phyloP scores from a whole-genome alignment of 2,329 filamentous ascomycete genomes.

The Diplodia intermedia region DNA sequence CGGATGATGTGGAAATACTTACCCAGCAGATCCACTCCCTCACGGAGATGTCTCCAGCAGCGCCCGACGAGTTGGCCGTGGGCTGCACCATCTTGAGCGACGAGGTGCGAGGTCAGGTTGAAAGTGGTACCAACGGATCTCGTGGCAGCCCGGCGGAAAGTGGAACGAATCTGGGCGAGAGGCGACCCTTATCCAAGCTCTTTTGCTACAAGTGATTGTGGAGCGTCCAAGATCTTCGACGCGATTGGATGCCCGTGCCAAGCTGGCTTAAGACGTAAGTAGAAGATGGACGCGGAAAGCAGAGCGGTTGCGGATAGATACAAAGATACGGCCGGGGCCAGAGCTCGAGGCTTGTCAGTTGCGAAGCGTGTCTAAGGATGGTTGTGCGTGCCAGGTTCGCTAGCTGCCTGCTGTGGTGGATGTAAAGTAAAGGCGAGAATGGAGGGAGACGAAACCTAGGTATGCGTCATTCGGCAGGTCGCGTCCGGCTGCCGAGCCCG shows the following conservation, averaged over 20 bases:
- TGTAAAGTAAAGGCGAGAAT: too few species aligned
- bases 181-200: neutral
- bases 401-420: neutral
- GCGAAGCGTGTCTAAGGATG: neutral
- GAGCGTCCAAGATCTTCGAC: neutral
- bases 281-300: neutral
- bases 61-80: neutral
- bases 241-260: neutral
- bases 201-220: neutral
- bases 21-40: constrained; percentile 31
- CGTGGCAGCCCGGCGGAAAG: neutral
- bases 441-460: neutral
- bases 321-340: neutral
- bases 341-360: neutral
- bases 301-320: neutral
- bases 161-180: neutral
- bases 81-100: constrained; percentile 10
- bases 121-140: neutral
- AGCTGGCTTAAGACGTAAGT: neutral
- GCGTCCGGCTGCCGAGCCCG: constrained; percentile 10
- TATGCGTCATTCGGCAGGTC: constrained; percentile 10
- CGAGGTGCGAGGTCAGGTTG: neutral
- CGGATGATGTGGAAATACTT: neutral
- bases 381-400: neutral
- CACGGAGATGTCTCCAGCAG: constrained; percentile 18